Evolutionary conservation across 495 filamentous ascomycete genomes (phyloP).

Genomic region (Penicillium cosmopolitanum): DNA sequence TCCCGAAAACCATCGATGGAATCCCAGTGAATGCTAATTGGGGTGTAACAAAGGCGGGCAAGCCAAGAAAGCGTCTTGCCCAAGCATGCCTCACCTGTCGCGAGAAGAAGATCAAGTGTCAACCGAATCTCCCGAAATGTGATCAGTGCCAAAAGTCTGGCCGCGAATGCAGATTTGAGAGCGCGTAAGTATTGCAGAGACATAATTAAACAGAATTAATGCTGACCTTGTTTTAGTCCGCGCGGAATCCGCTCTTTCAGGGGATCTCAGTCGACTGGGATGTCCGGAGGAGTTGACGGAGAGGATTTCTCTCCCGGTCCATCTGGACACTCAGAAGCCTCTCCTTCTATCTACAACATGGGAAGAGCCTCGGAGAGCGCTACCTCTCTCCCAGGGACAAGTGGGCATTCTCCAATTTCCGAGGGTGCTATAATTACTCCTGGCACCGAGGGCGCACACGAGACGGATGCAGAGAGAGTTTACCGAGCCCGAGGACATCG

Average conservation of each 20-base stretch:
- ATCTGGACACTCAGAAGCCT: slow-evolving; percentile 34
- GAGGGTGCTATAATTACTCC: slow-evolving; percentile 37
- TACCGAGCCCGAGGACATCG: slow-evolving; percentile 25
- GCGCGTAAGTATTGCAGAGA: slow-evolving; percentile 65
- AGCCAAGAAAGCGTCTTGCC: slow-evolving; percentile 84
- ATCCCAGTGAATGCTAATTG: slow-evolving; percentile 87
- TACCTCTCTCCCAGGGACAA: slow-evolving; percentile 40
- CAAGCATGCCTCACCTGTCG: slow-evolving; percentile 89
- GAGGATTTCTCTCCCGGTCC: slow-evolving; percentile 23
- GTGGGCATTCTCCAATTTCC: slow-evolving; percentile 42
- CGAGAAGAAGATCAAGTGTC: slow-evolving; percentile 97
- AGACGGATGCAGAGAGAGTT: slow-evolving; percentile 34
- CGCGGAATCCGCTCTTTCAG: slow-evolving; percentile 42
- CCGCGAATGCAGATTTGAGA: slow-evolving; percentile 81
- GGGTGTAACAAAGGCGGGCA: slow-evolving; percentile 92
- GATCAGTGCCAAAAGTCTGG: slow-evolving; percentile 91
- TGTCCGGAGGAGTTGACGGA: slow-evolving; percentile 27
- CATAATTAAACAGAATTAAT: background rate
- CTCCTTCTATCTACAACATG: slow-evolving; percentile 38
- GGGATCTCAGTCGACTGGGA: slow-evolving; percentile 27
- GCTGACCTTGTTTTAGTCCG: slow-evolving; percentile 34
- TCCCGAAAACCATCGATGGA: slow-evolving; percentile 82
- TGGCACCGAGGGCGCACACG: slow-evolving; percentile 31
- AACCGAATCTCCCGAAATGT: slow-evolving; percentile 82
- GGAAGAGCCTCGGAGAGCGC: slow-evolving; percentile 40